Percentiles rank a stretch among this genome's conserved stretches.
phyloP scores from a whole-genome alignment of 441 rosid species.

The Erodium moschatum region DNA sequence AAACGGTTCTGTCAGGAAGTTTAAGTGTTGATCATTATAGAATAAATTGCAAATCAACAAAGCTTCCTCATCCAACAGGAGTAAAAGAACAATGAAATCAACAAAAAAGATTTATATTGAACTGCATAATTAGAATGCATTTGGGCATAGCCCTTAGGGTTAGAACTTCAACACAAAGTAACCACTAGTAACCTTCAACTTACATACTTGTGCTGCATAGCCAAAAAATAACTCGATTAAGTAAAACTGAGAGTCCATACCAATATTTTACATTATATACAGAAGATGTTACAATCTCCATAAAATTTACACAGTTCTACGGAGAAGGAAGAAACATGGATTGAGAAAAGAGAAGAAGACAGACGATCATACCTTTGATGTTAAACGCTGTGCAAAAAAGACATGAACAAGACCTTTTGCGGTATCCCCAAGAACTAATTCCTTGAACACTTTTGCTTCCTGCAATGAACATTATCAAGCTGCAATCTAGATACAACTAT shows the following conservation, averaged over 20 bases:
- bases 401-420: conserved; percentile 24
- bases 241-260: neutral
- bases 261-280: neutral
- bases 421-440: conserved; percentile 19
- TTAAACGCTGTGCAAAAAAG: conserved; percentile 25
- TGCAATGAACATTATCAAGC: conserved; percentile 8
- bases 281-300: neutral
- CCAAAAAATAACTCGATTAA: neutral
- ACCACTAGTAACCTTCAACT: neutral
- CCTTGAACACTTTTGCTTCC: conserved; percentile 24
- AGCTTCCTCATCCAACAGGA: neutral
- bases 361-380: conserved; percentile 18
- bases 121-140: neutral
- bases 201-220: neutral
- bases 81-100: neutral
- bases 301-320: neutral
- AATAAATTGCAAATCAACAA: neutral
- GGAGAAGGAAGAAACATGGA: neutral
- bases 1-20: neutral
- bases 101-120: neutral
- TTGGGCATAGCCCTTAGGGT: neutral
- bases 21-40: neutral
- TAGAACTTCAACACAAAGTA: neutral
- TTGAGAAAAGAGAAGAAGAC: conserved; percentile 3
- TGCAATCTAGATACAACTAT: neutral